A percentile compares a stretch with the other conserved stretches of the same genome.
Evolutionary conservation across 179 eudicot genomes (phyloP).

Genomic region (Spergularia azorica): DNA sequence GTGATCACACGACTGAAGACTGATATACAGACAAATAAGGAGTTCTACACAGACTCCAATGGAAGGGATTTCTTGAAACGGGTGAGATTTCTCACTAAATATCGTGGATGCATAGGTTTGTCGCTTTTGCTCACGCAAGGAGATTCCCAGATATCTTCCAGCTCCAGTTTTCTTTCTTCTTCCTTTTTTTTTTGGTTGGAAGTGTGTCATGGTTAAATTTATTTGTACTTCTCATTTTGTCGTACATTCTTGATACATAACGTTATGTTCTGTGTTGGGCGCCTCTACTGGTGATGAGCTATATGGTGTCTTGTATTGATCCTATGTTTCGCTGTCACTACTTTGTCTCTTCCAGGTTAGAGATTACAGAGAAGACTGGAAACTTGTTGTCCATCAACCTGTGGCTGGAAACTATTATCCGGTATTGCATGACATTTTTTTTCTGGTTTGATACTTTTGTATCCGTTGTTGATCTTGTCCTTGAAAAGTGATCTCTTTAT

Average conservation of each 20-base stretch:
- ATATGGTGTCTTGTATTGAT: background rate
- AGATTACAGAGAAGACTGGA: conserved; percentile 78
- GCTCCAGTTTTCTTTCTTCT: too few relatives aligned
- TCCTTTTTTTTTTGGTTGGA: too few relatives aligned
- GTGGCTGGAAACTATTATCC: conserved; percentile 96
- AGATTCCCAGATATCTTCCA: too few relatives aligned
- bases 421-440: conserved; percentile 36
- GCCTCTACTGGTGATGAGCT: background rate
- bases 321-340: conserved; percentile 1
- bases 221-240: too few relatives aligned
- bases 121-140: background rate
- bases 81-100: conserved; percentile 36
- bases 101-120: background rate
- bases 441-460: background rate
- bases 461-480: background rate
- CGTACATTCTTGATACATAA: too few relatives aligned
- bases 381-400: conserved; percentile 67
- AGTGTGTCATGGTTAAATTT: too few relatives aligned
- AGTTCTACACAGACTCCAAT: conserved; percentile 85
- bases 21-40: conserved; percentile 59
- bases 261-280: background rate
- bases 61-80: conserved; percentile 88
- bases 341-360: conserved; percentile 49
- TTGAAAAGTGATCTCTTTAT: background rate
- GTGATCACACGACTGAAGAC: conserved; percentile 67